These are phyloP conservation scores for Didymella segeticola DNA, from an alignment of 2,329 filamentous ascomycete species.

Conservation along the genomic window DNA sequence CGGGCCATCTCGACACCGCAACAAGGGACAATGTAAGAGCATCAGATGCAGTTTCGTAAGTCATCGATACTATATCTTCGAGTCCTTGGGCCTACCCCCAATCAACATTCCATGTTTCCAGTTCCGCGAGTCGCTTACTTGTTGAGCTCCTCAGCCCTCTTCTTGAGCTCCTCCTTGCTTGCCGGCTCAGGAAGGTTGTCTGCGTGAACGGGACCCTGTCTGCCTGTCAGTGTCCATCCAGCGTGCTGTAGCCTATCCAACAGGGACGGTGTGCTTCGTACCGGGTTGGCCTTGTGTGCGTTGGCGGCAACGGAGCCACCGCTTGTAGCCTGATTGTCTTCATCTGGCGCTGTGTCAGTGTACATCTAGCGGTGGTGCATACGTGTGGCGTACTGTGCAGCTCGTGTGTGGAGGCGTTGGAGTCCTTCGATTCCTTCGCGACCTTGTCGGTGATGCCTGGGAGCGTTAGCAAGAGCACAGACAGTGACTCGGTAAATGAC, in stretches of 20 bases:
- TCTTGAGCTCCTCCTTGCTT: constrained; percentile 59
- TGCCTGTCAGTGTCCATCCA: constrained; percentile 14
- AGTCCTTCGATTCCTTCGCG: constrained; percentile 54
- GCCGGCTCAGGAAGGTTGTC: constrained; percentile 54
- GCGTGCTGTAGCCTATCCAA: constrained; percentile 1
- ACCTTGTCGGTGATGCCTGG: constrained; percentile 55
- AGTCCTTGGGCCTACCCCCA: not conserved
- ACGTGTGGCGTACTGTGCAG: constrained; percentile 37
- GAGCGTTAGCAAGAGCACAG: not conserved
- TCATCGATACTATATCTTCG: constrained; percentile 5
- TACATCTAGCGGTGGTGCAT: constrained; percentile 7
- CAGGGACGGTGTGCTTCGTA: constrained; percentile 27
- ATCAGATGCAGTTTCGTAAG: too few species aligned
- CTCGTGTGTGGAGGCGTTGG: constrained; percentile 46
- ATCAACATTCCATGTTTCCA: not conserved
- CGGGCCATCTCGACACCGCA: too few species aligned
- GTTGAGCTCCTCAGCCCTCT: constrained; percentile 58
- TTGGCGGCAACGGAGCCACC: constrained; percentile 44
- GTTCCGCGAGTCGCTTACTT: constrained; percentile 42
- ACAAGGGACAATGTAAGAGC: too few species aligned
- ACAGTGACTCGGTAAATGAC: too few species aligned
- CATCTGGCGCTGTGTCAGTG: constrained; percentile 20
- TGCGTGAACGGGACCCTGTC: constrained; percentile 54
- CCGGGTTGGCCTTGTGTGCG: constrained; percentile 53
- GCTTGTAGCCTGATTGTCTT: constrained; percentile 41